Percentiles rank a stretch among this genome's conserved stretches.
Conservation (phyloP, 768 basidiomycete species). For the Mycena albidolilacea region DNA sequence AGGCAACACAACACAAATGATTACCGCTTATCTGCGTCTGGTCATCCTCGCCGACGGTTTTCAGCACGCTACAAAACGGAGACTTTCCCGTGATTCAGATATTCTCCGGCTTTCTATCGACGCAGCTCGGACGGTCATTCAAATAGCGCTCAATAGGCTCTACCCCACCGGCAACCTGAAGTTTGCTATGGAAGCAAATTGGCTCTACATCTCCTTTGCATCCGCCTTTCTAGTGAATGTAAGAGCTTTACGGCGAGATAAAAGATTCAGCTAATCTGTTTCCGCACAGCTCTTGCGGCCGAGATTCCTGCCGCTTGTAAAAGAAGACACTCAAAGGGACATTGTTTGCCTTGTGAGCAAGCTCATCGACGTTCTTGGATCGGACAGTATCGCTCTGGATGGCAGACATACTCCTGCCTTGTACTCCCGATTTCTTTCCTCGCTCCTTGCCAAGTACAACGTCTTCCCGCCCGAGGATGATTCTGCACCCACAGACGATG, state of each 20-base stretch:
- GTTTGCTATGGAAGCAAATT: conserved; percentile 69
- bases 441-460: conserved; percentile 59
- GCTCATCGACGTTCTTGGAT: conserved; percentile 63
- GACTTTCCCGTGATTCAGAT: conserved; percentile 58
- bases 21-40: conserved; percentile 68
- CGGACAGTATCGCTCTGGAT: conserved; percentile 67
- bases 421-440: conserved; percentile 70
- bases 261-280: not conserved
- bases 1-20: conserved; percentile 61
- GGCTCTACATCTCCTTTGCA: conserved; percentile 70
- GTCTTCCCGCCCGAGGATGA: conserved; percentile 18
- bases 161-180: conserved; percentile 70
- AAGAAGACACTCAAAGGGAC: conserved; percentile 53
- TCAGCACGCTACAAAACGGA: conserved; percentile 59
- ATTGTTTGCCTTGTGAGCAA: conserved; percentile 60
- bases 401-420: conserved; percentile 70
- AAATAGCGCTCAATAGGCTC: conserved; percentile 65
- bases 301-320: conserved; percentile 60
- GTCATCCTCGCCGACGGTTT: conserved; percentile 72
- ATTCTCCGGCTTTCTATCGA: conserved; percentile 65
- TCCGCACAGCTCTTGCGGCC: conserved; percentile 63
- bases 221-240: conserved; percentile 76
- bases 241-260: conserved; percentile 37
- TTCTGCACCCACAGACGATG: conserved; percentile 37
- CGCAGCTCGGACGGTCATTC: conserved; percentile 71